Conservation (phyloP, 2,329 filamentous ascomycete species). For the Pseudophaeomoniella oleicola region DNA sequence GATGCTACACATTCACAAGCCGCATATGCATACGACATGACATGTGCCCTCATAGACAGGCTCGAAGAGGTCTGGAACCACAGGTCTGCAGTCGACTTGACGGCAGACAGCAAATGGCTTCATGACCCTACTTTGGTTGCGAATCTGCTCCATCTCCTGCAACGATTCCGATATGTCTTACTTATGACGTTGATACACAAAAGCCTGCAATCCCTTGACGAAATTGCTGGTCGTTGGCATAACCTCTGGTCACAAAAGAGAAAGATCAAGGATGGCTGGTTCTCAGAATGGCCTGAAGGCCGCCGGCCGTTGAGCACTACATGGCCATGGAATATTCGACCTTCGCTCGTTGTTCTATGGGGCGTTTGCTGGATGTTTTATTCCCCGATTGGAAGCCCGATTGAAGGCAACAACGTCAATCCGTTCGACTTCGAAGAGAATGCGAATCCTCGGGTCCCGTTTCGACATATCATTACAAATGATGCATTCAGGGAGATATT, state of each 20-base stretch:
- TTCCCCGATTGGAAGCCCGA: neutral
- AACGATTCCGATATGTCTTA: constrained; percentile 1
- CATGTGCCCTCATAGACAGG: neutral
- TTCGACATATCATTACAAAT: neutral
- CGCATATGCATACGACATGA: constrained; percentile 2
- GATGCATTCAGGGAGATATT: neutral
- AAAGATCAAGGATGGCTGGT: constrained; percentile 8
- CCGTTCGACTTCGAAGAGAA: neutral
- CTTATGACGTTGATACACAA: constrained; percentile 1
- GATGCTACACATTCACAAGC: constrained; percentile 2
- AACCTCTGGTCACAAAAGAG: constrained; percentile 2
- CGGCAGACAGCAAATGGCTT: constrained; percentile 1
- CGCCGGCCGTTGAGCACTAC: constrained; percentile 23
- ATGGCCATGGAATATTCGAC: constrained; percentile 30
- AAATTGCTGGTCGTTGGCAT: constrained; percentile 1
- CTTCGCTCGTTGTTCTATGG: constrained; percentile 27
- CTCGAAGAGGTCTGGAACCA: constrained; percentile 1
- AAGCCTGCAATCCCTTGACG: constrained; percentile 2
- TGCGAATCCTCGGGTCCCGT: neutral
- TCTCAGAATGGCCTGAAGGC: constrained; percentile 25
- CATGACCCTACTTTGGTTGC: constrained; percentile 1
- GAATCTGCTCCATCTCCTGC: constrained; percentile 3
- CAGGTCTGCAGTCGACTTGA: neutral
- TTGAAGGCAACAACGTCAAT: neutral
- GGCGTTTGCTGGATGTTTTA: constrained; percentile 26